Base-by-base conservation (phyloP, 768 basidiomycete species). In the Trametes coccinea region DNA sequence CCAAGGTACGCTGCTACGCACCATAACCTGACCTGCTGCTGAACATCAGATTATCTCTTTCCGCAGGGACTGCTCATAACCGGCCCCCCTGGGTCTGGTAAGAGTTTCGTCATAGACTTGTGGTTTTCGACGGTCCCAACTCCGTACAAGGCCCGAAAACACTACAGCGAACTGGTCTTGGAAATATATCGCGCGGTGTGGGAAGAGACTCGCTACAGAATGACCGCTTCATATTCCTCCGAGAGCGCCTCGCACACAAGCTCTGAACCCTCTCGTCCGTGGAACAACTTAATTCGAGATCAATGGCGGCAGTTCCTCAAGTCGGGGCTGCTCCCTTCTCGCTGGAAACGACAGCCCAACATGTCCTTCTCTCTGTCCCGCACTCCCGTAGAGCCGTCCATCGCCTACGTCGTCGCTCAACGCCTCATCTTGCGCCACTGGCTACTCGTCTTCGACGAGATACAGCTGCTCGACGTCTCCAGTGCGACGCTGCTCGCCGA, bases 401-500 rank as follows among this genome's bases (percentile, higher is more conserved):
- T 82, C 43, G 76, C 80, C 6, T 80, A 77, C 41, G 69, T 71
- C 31, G 77, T 83, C n/a, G 80, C 81, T 0, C 73, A 74, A 53
- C 74, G 78, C 16, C 75, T 82, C 49, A 62, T 83, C 50, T 74
- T 79, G n/a, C 67, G 67, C 6, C 80, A 82, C 40, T 82, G 81
- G 78, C 72, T 82, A 5, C 75, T 83, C 31, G 79, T 81, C 22
- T 84, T 86, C 69, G 84, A 86, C 63, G 82, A 87, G 71, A 72
- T 86, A 2, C 85, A 86, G 68, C 77, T 86, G 5, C 78, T 85
- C 5, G 84, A 85, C 68, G 82, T 85, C 1, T 84, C 84, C 0
- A 83, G 83, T 34, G 84, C 85, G 1, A 76, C 76, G 6, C 73
- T 82, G 1, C 73, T 81, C 4, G 77, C 78, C 6, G 79, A 81